Conservation (phyloP, 2,329 filamentous ascomycete genomes). For the Davidsoniella virescens region DNA sequence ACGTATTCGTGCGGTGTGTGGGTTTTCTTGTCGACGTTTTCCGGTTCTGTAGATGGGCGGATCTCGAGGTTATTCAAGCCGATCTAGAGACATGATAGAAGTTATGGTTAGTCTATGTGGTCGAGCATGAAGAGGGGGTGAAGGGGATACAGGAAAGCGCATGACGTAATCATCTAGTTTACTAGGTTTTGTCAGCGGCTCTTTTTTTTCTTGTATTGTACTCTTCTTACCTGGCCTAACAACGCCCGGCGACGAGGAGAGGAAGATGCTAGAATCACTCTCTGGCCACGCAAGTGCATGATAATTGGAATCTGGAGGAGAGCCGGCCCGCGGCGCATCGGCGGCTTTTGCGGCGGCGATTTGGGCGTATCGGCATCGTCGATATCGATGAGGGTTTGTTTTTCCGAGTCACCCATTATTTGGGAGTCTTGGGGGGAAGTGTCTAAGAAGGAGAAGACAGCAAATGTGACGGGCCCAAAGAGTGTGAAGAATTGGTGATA, state of each 20-base stretch:
- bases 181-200: too few relatives aligned
- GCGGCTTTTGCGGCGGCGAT: conserved; percentile 11
- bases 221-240: conserved; percentile 44
- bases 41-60: conserved; percentile 64
- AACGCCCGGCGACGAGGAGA: conserved; percentile 75
- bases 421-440: too few relatives aligned
- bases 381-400: conserved; percentile 11
- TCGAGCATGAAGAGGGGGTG: conserved; percentile 6
- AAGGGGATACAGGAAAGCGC: neutral
- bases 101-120: neutral
- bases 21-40: conserved; percentile 62
- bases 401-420: conserved; percentile 11
- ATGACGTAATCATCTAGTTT: too few relatives aligned
- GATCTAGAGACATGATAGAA: conserved; percentile 32
- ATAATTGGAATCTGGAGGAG: conserved; percentile 71
- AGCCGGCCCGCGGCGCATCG: conserved; percentile 35
- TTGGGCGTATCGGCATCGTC: conserved; percentile 1
- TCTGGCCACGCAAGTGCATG: conserved; percentile 55
- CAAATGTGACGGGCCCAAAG: too few relatives aligned
- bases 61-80: conserved; percentile 73
- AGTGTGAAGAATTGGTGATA: too few relatives aligned
- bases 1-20: conserved; percentile 84
- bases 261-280: conserved; percentile 78
- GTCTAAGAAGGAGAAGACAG: too few relatives aligned
- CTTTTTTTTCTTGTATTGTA: too few relatives aligned